A percentile compares a stretch with the other conserved stretches of the same genome.
These are phyloP conservation scores for Trichoderma sp. DNA, from an alignment of 2,329 filamentous ascomycete species.

Conservation along the genomic window DNA sequence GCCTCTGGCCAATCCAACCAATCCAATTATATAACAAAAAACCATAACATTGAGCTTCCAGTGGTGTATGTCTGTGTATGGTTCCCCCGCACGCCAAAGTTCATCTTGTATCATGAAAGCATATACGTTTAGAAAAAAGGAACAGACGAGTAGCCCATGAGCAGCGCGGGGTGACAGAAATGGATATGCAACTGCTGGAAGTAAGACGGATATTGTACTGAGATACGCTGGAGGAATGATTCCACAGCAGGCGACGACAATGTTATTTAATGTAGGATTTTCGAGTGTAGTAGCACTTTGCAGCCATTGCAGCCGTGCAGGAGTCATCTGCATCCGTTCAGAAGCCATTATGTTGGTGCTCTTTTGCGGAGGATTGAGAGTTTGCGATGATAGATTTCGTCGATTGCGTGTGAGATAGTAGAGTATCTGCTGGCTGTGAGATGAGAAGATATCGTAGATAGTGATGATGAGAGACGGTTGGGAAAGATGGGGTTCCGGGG, in stretches of 20 bases:
- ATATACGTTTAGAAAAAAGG: background rate
- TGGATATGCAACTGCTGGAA: background rate
- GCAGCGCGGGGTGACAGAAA: background rate
- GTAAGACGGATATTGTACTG: background rate
- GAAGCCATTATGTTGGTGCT: background rate
- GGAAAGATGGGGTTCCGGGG: background rate
- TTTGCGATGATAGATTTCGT: accelerated
- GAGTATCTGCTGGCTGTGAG: accelerated
- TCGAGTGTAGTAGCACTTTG: background rate
- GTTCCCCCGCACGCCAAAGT: accelerated
- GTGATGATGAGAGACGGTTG: accelerated
- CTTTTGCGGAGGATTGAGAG: background rate
- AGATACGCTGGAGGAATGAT: background rate
- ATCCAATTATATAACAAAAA: too few relatives aligned
- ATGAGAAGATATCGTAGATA: background rate
- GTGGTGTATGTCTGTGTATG: background rate
- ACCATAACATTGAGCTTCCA: too few relatives aligned
- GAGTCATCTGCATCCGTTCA: background rate
- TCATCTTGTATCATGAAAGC: background rate
- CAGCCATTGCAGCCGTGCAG: background rate
- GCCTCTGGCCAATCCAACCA: background rate
- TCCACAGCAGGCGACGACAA: background rate
- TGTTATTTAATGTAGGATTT: background rate
- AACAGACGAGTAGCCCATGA: background rate
- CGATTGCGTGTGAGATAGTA: background rate